phyloP scores from a whole-genome alignment of 805 yeast genomes.

The Ogataea ganodermae region DNA sequence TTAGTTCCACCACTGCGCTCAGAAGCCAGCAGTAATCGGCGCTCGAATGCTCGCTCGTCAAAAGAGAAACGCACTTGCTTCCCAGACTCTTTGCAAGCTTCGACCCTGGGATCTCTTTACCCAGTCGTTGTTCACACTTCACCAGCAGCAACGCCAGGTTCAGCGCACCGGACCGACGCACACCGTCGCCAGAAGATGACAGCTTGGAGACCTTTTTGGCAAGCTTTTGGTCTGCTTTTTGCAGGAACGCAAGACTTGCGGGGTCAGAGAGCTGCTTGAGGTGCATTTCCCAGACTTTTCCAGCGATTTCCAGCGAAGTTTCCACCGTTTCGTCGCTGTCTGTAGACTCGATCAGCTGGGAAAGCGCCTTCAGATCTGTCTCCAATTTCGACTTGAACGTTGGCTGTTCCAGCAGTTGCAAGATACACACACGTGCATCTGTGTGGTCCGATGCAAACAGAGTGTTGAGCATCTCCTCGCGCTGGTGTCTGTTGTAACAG shows the following conservation, averaged over 20 bases:
- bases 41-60: neutral
- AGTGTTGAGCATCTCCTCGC: slow-evolving; percentile 32
- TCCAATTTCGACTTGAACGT: slow-evolving; percentile 58
- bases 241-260: slow-evolving; percentile 28
- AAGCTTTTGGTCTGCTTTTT: slow-evolving; percentile 7
- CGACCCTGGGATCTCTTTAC: slow-evolving; percentile 2
- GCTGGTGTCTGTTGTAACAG: slow-evolving; percentile 43
- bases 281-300: slow-evolving; percentile 43
- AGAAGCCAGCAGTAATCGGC: slow-evolving; percentile 19
- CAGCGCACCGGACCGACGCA: slow-evolving; percentile 2
- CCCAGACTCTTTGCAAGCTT: neutral
- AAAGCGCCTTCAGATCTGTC: slow-evolving; percentile 19
- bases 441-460: slow-evolving; percentile 11
- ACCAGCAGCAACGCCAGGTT: slow-evolving; percentile 14
- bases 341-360: slow-evolving; percentile 14
- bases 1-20: slow-evolving; percentile 17
- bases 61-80: neutral
- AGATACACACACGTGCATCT: slow-evolving; percentile 22
- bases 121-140: slow-evolving; percentile 8
- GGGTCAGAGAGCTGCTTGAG: slow-evolving; percentile 40
- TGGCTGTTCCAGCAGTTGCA: slow-evolving; percentile 49
- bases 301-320: slow-evolving; percentile 32
- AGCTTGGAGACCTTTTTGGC: neutral
- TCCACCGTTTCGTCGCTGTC: slow-evolving; percentile 16
- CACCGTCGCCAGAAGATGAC: neutral